Conservation (phyloP, 2,329 filamentous ascomycete genomes). For the Calycina herbarum region DNA sequence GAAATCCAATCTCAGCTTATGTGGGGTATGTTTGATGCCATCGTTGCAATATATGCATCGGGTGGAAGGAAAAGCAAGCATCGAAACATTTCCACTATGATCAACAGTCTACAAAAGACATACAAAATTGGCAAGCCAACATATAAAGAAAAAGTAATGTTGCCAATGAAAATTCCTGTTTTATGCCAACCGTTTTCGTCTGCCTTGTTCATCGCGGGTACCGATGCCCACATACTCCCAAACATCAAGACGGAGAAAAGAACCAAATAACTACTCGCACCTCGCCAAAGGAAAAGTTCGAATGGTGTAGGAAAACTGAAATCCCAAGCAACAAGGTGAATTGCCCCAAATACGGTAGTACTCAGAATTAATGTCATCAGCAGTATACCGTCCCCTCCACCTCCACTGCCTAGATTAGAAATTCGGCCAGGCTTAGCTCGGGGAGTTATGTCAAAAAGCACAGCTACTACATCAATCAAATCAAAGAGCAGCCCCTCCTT, state of each 20-base stretch:
- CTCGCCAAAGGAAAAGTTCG: constrained; percentile 5
- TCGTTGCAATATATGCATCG: background rate
- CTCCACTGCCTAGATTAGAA: background rate
- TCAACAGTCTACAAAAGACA: background rate
- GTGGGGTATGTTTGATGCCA: background rate
- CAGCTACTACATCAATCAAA: background rate
- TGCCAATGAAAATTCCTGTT: background rate
- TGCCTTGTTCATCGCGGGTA: no score
- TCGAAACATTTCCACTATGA: constrained; percentile 1
- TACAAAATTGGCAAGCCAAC: background rate
- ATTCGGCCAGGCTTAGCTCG: background rate
- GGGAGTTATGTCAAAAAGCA: no score
- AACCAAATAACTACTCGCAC: background rate
- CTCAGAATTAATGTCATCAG: background rate
- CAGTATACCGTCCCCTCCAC: background rate
- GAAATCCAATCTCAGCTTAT: background rate
- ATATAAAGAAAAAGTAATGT: no score
- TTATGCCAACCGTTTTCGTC: background rate
- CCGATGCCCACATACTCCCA: no score
- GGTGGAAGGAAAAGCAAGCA: background rate
- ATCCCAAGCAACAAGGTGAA: constrained; percentile 25
- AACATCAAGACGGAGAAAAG: background rate
- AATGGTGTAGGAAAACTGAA: constrained; percentile 21
- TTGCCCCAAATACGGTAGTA: constrained; percentile 18
- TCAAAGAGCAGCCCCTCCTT: background rate